Percentiles rank a stretch among this genome's conserved stretches.
phyloP scores from a whole-genome alignment of 352 stramenopile species.

The Pelagophyceae sp. region DNA sequence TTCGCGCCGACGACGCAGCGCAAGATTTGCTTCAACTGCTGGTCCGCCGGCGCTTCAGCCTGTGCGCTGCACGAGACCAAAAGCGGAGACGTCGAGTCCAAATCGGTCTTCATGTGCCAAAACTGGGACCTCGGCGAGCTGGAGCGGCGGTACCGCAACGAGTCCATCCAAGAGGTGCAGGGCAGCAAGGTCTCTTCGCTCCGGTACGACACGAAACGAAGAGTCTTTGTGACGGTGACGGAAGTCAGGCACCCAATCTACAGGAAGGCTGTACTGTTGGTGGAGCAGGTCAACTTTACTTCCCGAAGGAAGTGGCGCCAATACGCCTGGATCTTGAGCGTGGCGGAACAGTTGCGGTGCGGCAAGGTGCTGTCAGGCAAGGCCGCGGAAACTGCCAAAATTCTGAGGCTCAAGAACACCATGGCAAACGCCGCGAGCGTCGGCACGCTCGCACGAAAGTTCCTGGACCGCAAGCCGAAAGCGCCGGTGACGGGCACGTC shows the following conservation, averaged over 20 bases:
- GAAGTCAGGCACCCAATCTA: slow-evolving; percentile 83
- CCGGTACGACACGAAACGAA: slow-evolving; percentile 66
- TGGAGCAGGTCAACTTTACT: slow-evolving; percentile 66
- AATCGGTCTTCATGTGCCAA: slow-evolving; percentile 71
- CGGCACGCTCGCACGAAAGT: slow-evolving; percentile 28
- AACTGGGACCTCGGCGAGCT: slow-evolving; percentile 80
- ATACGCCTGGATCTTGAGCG: slow-evolving; percentile 70
- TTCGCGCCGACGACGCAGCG: not conserved
- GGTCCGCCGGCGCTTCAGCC: slow-evolving; percentile 66
- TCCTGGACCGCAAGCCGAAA: slow-evolving; percentile 55
- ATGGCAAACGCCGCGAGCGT: slow-evolving; percentile 37
- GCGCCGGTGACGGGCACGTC: slow-evolving; percentile 66
- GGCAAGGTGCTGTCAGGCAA: slow-evolving; percentile 31
- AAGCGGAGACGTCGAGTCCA: slow-evolving; percentile 35
- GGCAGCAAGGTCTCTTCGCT: slow-evolving; percentile 69
- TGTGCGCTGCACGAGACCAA: slow-evolving; percentile 56
- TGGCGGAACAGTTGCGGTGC: slow-evolving; percentile 69
- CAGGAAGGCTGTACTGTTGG: slow-evolving; percentile 50
- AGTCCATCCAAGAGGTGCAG: slow-evolving; percentile 84
- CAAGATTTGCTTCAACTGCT: slow-evolving; percentile 81
- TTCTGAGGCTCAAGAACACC: slow-evolving; percentile 72
- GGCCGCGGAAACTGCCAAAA: slow-evolving; percentile 26
- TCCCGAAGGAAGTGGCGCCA: slow-evolving; percentile 69
- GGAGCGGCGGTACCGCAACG: slow-evolving; percentile 67
- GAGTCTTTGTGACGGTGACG: slow-evolving; percentile 72